Percentiles rank a stretch among this genome's conserved stretches.
Conservation (phyloP, 176 grass and related monocot species). For the Thinopyrum elongatum region DNA sequence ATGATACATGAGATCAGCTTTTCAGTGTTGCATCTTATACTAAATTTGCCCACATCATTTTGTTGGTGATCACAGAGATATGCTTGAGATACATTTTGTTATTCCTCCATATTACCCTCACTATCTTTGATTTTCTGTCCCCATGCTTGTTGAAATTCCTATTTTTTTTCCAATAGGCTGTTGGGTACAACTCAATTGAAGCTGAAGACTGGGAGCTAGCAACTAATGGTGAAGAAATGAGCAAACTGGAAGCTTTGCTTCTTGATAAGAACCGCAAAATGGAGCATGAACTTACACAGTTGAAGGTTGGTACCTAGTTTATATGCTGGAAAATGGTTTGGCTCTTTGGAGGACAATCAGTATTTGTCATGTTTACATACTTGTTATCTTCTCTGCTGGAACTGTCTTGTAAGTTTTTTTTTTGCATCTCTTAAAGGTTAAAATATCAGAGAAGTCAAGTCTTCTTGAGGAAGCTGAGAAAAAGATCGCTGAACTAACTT, state of each 20-base stretch:
- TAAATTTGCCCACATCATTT: not conserved
- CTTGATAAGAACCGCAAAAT: conserved; percentile 99
- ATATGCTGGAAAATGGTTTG: conserved; percentile 2
- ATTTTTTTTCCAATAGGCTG: conserved; percentile 52
- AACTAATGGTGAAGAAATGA: conserved; percentile 99
- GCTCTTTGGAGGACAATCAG: not conserved
- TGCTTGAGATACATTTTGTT: not conserved
- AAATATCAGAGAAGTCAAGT: conserved; percentile 92
- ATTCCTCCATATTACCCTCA: not conserved
- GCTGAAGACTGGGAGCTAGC: conserved; percentile 99
- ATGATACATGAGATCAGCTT: conserved; percentile 8
- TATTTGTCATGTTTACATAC: not conserved
- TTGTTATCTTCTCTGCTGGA: conserved; percentile 25
- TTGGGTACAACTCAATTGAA: conserved; percentile 99
- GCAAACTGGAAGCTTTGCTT: conserved; percentile 95
- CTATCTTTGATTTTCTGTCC: conserved; percentile 22
- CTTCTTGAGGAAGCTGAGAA: conserved; percentile 76
- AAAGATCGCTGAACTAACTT: conserved; percentile 62
- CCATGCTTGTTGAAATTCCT: conserved; percentile 24
- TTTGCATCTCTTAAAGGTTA: conserved; percentile 61
- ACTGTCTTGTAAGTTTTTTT: conserved; percentile 28
- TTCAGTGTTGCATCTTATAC: not conserved
- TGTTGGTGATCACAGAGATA: conserved; percentile 3
- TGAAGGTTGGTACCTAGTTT: conserved; percentile 71
- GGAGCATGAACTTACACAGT: conserved; percentile 99